Conservation (phyloP, 1,139 yeast species). For the Kazachstania sp. region DNA sequence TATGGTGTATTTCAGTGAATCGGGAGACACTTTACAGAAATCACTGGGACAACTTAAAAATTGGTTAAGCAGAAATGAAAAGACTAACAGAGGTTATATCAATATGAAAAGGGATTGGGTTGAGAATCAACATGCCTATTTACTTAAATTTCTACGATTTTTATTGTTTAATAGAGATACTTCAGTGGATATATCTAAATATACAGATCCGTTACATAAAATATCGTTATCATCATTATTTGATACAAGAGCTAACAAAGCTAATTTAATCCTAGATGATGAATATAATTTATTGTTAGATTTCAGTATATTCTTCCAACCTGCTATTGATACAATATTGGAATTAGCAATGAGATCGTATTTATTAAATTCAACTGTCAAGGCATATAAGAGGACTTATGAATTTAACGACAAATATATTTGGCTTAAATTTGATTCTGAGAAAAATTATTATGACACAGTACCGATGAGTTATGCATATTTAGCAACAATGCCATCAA, state of each 20-base stretch:
- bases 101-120: constrained; percentile 6
- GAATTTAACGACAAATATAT: constrained; percentile 6
- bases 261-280: constrained; percentile 12
- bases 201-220: not conserved
- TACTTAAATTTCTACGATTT: constrained; percentile 15
- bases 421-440: constrained; percentile 6
- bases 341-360: constrained; percentile 2
- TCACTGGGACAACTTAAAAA: not conserved
- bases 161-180: constrained; percentile 13
- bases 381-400: constrained; percentile 4
- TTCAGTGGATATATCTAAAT: constrained; percentile 7
- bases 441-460: not conserved
- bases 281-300: constrained; percentile 22
- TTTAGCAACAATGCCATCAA: not conserved
- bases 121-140: constrained; percentile 2
- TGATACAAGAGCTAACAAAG: constrained; percentile 9
- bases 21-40: not conserved
- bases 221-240: constrained; percentile 9
- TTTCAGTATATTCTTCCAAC: constrained; percentile 11
- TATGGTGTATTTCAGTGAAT: not conserved
- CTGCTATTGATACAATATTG: constrained; percentile 8
- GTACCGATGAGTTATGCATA: not conserved
- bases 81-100: constrained; percentile 1
- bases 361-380: not conserved
- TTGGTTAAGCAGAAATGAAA: constrained; percentile 1